Conservation (phyloP, 371 early-diverging fungal genomes). For the Mortierella sp. region DNA sequence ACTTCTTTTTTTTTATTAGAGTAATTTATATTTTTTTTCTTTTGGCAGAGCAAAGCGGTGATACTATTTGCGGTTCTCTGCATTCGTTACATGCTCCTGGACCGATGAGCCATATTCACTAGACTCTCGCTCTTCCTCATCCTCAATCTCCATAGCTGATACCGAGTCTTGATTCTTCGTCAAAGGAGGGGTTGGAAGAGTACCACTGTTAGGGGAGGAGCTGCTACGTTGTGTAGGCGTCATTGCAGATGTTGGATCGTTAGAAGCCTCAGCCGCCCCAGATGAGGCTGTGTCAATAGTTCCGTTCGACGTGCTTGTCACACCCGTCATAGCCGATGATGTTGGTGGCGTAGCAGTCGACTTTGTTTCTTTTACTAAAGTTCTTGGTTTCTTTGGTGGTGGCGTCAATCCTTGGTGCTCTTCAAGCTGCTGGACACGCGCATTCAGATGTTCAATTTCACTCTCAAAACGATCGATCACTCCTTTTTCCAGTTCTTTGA, state of each 20-base stretch:
- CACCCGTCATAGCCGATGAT: conserved; percentile 34
- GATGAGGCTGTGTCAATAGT: conserved; percentile 8
- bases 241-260: conserved; percentile 6
- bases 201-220: conserved; percentile 27
- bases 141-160: conserved; percentile 40
- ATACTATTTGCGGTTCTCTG: conserved; percentile 31
- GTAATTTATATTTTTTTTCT: too few relatives aligned
- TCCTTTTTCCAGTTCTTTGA: conserved; percentile 80
- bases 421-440: conserved; percentile 53
- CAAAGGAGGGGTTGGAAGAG: conserved; percentile 48
- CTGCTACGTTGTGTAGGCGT: conserved; percentile 4
- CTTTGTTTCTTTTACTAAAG: conserved; percentile 1
- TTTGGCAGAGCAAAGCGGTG: too few relatives aligned
- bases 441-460: conserved; percentile 46
- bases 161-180: conserved; percentile 30
- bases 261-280: neutral
- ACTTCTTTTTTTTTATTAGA: neutral
- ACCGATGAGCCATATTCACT: conserved; percentile 20
- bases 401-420: conserved; percentile 52
- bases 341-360: conserved; percentile 18
- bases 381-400: conserved; percentile 30
- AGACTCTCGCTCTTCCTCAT: conserved; percentile 18
- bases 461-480: conserved; percentile 56
- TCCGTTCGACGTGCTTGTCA: conserved; percentile 16
- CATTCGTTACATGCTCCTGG: conserved; percentile 27